A percentile compares a stretch with the other conserved stretches of the same genome.
These are phyloP conservation scores for Caryopteris hybrid DNA, from an alignment of 305 asterid genomes.

Conservation along the genomic window DNA sequence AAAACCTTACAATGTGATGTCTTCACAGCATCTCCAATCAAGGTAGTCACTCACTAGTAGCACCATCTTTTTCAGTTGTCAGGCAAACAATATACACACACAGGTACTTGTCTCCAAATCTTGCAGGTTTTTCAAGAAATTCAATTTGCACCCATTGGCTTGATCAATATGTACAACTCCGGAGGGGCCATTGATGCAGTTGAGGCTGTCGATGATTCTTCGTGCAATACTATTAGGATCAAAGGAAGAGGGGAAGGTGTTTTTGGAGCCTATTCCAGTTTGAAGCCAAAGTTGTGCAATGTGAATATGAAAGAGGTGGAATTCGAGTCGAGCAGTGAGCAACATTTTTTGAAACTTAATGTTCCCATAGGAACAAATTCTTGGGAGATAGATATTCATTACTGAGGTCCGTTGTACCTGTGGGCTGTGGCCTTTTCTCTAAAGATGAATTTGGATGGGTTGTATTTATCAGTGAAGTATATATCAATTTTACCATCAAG, in stretches of 20 bases:
- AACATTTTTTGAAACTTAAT: constrained; percentile 27
- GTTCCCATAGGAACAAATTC: constrained; percentile 35
- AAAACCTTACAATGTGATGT: constrained; percentile 44
- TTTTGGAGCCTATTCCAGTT: constrained; percentile 38
- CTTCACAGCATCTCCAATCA: constrained; percentile 44
- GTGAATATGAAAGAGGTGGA: constrained; percentile 29
- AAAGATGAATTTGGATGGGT: too few relatives aligned
- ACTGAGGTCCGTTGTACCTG: constrained; percentile 18
- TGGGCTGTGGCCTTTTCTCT: too few relatives aligned
- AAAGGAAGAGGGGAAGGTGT: constrained; percentile 39
- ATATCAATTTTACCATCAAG: too few relatives aligned
- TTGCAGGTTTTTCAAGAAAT: constrained; percentile 27
- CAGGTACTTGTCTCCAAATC: background rate
- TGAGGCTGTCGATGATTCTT: constrained; percentile 21
- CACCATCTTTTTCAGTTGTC: background rate
- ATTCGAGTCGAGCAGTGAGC: constrained; percentile 21
- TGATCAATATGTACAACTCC: constrained; percentile 53
- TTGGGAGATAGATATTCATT: constrained; percentile 40
- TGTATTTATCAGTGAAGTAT: too few relatives aligned
- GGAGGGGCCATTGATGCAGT: constrained; percentile 46
- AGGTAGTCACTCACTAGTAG: constrained; percentile 29
- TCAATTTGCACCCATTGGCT: constrained; percentile 45
- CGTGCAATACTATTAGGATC: constrained; percentile 15
- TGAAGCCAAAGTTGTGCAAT: constrained; percentile 32
- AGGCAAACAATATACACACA: background rate